Conservation (phyloP, 148 eudicot species). For the Dysphania ambrosioides region DNA sequence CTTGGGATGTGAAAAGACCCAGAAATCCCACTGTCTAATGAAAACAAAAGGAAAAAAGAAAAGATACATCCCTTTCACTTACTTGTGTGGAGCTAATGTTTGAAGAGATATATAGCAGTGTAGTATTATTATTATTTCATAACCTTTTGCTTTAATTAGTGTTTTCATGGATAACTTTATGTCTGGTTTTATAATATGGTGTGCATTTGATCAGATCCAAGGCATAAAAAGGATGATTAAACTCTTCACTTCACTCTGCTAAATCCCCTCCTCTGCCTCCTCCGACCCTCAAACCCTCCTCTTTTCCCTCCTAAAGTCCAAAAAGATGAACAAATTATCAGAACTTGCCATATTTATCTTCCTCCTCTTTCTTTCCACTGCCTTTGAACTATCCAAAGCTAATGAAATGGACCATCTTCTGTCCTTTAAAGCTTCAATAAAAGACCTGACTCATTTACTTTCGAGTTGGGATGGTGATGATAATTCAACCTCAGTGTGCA, state of each 20-base stretch:
- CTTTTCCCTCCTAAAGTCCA: slow-evolving; percentile 14
- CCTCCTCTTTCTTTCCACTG: slow-evolving; percentile 13
- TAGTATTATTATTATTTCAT: neutral
- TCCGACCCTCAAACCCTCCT: neutral
- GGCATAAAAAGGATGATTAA: slow-evolving; percentile 20
- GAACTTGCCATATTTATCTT: slow-evolving; percentile 9
- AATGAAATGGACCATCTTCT: slow-evolving; percentile 45
- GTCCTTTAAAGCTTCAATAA: slow-evolving; percentile 47
- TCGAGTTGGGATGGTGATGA: slow-evolving; percentile 72
- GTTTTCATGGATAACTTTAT: slow-evolving; percentile 25
- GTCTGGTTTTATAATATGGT: slow-evolving; percentile 11
- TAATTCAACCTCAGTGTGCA: slow-evolving; percentile 44
- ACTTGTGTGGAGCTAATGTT: slow-evolving; percentile 3
- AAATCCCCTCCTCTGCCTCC: slow-evolving; percentile 1
- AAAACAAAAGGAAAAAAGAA: neutral
- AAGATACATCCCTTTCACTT: slow-evolving; percentile 6
- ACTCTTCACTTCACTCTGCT: slow-evolving; percentile 26
- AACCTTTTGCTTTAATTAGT: slow-evolving; percentile 21
- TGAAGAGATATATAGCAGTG: neutral
- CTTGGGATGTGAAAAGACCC: neutral
- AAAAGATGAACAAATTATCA: slow-evolving; percentile 19
- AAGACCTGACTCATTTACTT: slow-evolving; percentile 60
- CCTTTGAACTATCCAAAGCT: slow-evolving; percentile 22
- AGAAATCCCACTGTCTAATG: neutral
- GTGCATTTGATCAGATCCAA: slow-evolving; percentile 32